Conservation (phyloP, 2,329 filamentous ascomycete genomes). For the Talaromyces albobiverticillius region DNA sequence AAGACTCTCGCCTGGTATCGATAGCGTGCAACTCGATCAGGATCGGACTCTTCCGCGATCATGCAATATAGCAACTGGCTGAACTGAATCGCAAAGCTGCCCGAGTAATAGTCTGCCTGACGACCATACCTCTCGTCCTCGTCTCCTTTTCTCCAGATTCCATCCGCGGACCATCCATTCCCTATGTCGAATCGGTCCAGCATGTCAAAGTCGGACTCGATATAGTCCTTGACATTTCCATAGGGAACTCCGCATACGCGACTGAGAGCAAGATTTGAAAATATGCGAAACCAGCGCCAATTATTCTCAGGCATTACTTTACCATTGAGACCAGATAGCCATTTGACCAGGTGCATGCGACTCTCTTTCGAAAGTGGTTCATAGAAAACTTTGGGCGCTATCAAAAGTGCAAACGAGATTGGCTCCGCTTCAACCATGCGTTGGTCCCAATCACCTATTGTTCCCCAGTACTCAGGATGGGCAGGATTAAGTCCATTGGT, state of each 20-base stretch:
- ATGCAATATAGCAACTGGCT: background rate
- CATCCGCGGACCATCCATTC: slow-evolving; percentile 7
- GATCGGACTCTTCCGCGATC: background rate
- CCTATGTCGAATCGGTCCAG: slow-evolving; percentile 7
- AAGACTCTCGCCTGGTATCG: slow-evolving; percentile 16
- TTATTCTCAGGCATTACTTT: slow-evolving; percentile 6
- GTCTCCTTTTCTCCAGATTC: background rate
- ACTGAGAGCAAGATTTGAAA: background rate
- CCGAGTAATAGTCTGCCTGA: slow-evolving; percentile 8
- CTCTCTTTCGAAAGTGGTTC: slow-evolving; percentile 13
- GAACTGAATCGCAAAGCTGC: slow-evolving; percentile 7
- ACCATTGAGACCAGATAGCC: background rate
- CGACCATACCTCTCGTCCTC: too few species aligned
- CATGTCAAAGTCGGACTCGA: background rate
- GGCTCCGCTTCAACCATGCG: slow-evolving; percentile 25
- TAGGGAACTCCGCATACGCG: background rate
- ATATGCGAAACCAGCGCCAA: slow-evolving; percentile 4
- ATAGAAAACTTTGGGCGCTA: slow-evolving; percentile 19
- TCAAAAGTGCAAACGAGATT: slow-evolving; percentile 18
- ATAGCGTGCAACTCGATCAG: slow-evolving; percentile 8
- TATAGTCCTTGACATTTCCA: background rate
- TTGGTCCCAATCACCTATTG: slow-evolving; percentile 20
- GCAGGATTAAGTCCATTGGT: slow-evolving; percentile 19
- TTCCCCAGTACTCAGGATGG: slow-evolving; percentile 23
- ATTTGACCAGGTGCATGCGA: slow-evolving; percentile 15